Percentiles rank a stretch among this genome's conserved stretches.
Evolutionary conservation across 495 filamentous ascomycete species (phyloP).

Genomic region (Xylaria bambusicola): DNA sequence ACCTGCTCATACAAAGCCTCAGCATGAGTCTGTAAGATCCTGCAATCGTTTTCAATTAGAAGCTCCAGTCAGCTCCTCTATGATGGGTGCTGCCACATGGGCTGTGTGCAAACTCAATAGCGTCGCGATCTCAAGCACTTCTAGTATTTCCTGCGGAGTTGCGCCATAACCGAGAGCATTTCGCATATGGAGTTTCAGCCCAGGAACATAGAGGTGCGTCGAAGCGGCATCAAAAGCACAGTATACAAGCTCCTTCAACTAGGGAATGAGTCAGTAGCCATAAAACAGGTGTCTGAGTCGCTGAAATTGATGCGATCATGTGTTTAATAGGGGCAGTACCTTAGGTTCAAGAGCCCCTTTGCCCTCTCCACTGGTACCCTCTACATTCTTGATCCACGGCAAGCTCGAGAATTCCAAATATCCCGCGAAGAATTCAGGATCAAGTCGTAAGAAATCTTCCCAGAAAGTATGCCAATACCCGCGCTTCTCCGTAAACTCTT

Average conservation of each 20-base stretch:
- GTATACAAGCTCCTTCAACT: constrained; percentile 48
- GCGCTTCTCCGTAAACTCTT: constrained; percentile 36
- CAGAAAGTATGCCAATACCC: constrained; percentile 50
- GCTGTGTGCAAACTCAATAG: constrained; percentile 40
- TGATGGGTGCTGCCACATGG: constrained; percentile 37
- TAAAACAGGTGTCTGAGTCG: background rate
- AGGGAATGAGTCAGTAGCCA: background rate
- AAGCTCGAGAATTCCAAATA: constrained; percentile 43
- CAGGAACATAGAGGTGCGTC: constrained; percentile 47
- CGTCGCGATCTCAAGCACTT: constrained; percentile 47
- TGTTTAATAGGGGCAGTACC: constrained; percentile 18
- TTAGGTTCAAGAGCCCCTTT: constrained; percentile 40
- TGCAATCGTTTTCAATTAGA: background rate
- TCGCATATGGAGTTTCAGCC: constrained; percentile 48
- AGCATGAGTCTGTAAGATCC: background rate
- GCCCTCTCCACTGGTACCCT: constrained; percentile 13
- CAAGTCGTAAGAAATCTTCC: constrained; percentile 45
- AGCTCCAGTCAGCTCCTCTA: constrained; percentile 20
- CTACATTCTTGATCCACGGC: constrained; percentile 35
- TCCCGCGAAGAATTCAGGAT: constrained; percentile 48
- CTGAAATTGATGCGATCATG: background rate
- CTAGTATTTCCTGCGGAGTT: constrained; percentile 46
- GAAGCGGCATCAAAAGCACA: constrained; percentile 47
- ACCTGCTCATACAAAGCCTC: background rate
- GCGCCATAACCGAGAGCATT: constrained; percentile 47